Conservation (phyloP, 257 asterid species). For the Buddleja alternifolia region DNA sequence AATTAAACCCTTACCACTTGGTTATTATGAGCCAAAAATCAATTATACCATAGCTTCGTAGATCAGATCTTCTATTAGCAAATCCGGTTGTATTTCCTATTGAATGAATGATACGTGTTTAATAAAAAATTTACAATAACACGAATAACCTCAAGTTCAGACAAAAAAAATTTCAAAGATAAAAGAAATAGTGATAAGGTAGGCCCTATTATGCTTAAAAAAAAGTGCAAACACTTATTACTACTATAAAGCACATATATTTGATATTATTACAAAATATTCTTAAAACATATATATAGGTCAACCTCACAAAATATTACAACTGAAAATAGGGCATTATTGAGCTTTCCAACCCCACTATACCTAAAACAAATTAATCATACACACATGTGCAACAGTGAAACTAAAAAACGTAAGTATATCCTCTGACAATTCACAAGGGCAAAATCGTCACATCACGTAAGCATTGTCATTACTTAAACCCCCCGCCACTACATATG, state of each 20-base stretch:
- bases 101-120: too few species aligned
- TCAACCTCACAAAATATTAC: background rate
- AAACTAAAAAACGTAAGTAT: background rate
- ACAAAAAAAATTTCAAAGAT: background rate
- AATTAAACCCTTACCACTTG: too few species aligned
- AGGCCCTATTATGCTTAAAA: background rate
- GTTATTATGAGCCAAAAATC: too few species aligned
- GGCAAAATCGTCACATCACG: conserved; percentile 32
- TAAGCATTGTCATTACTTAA: conserved; percentile 26
- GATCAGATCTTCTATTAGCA: too few species aligned
- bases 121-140: too few species aligned
- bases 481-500: background rate
- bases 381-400: conserved; percentile 31
- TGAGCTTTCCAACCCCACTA: conserved; percentile 20
- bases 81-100: too few species aligned
- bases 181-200: background rate
- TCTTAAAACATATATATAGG: background rate
- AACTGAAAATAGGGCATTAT: background rate
- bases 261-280: conserved; percentile 19
- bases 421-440: conserved; percentile 26
- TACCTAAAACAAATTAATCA: conserved; percentile 20
- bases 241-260: conserved; percentile 10
- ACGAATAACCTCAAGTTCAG: too few species aligned
- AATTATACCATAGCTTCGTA: too few species aligned
- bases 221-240: background rate